These are phyloP conservation scores for Syzygium aromaticum DNA, from an alignment of 345 rosid genomes.

Conservation along the genomic window DNA sequence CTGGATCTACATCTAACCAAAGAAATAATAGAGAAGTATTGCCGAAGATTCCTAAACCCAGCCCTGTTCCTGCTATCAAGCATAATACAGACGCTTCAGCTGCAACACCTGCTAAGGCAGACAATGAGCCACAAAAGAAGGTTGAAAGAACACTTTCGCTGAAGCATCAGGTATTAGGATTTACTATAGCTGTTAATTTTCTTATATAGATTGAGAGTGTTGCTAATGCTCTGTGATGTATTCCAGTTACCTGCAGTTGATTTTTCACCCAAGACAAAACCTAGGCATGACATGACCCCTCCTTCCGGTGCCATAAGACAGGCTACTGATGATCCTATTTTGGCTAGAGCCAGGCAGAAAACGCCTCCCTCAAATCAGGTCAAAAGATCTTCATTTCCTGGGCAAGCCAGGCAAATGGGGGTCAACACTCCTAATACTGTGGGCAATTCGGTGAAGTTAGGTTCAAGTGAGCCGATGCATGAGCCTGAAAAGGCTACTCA, in stretches of 20 bases:
- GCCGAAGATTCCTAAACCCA: conserved; percentile 57
- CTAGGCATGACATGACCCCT: conserved; percentile 59
- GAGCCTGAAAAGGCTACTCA: conserved; percentile 28
- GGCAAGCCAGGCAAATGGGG: conserved; percentile 39
- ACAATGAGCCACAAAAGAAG: conserved; percentile 41
- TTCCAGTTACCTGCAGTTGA: conserved; percentile 60
- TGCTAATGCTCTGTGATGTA: conserved; percentile 7
- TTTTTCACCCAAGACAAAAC: conserved; percentile 55
- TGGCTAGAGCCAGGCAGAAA: conserved; percentile 61
- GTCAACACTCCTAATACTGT: conserved; percentile 32
- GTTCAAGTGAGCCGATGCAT: conserved; percentile 20
- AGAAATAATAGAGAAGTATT: conserved; percentile 48
- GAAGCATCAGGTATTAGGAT: conserved; percentile 61
- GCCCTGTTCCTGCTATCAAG: conserved; percentile 40
- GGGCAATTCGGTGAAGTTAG: conserved; percentile 17
- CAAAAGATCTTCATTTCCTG: conserved; percentile 49
- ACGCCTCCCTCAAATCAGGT: conserved; percentile 58
- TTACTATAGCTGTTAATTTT: background rate
- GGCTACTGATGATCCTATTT: conserved; percentile 39
- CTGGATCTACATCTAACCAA: conserved; percentile 32
- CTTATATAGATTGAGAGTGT: background rate
- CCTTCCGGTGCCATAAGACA: conserved; percentile 41
- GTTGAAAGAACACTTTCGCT: conserved; percentile 41
- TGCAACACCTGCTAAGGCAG: conserved; percentile 33
- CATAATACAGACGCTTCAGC: conserved; percentile 30